phyloP scores from a whole-genome alignment of 495 filamentous ascomycete genomes.

The Elasticomyces elasticus region DNA sequence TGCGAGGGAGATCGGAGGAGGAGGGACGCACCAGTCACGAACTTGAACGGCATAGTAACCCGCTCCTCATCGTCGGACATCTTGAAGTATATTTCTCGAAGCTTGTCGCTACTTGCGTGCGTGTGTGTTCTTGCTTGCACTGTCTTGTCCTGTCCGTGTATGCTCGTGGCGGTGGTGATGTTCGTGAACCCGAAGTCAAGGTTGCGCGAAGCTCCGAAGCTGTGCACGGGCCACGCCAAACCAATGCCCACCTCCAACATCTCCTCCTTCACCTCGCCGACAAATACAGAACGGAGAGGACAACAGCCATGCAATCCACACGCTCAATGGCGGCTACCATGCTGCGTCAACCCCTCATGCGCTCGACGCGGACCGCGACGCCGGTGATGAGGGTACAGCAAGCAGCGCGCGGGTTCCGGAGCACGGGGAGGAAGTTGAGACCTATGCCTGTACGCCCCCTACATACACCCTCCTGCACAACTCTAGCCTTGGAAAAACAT shows the following conservation, averaged over 20 bases:
- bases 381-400: conserved; percentile 37
- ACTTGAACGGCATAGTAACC: conserved; percentile 99
- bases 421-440: conserved; percentile 49
- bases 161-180: conserved; percentile 4
- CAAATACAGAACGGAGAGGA: background rate
- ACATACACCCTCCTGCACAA: background rate
- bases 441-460: conserved; percentile 65
- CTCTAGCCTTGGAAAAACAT: no score
- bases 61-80: conserved; percentile 87
- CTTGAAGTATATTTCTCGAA: no score
- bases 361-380: no score
- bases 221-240: background rate
- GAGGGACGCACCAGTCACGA: conserved; percentile 80
- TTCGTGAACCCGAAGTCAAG: no score
- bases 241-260: background rate
- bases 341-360: conserved; percentile 17
- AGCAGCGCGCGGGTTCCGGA: conserved; percentile 49
- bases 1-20: background rate
- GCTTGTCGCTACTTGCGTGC: no score
- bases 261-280: background rate
- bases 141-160: no score
- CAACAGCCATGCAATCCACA: conserved; percentile 17
- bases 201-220: no score
- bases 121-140: no score
- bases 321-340: conserved; percentile 20